Conservation (phyloP, 2,329 filamentous ascomycete species). For the Penicillium occitanis region DNA sequence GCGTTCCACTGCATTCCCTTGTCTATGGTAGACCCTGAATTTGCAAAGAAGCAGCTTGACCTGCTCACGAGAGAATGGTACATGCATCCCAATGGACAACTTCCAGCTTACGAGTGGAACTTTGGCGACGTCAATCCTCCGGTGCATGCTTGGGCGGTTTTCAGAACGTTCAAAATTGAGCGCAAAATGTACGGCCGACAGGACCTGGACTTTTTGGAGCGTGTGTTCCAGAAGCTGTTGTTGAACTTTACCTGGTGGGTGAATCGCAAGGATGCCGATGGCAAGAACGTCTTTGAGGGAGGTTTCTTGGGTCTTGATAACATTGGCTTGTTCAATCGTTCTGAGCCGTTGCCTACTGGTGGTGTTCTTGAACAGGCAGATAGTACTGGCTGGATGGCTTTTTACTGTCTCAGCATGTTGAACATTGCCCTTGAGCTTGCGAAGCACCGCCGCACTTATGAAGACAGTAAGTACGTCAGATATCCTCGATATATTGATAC, state of each 20-base stretch:
- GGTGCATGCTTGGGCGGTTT: constrained; percentile 93
- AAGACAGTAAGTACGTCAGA: constrained; percentile 63
- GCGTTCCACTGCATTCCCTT: constrained; percentile 95
- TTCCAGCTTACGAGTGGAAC: constrained; percentile 95
- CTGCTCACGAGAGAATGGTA: constrained; percentile 97
- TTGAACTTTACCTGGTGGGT: constrained; percentile 99
- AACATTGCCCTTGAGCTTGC: constrained; percentile 94
- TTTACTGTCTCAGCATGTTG: constrained; percentile 94
- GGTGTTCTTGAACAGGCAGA: constrained; percentile 94
- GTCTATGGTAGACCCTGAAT: constrained; percentile 96
- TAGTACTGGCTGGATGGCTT: constrained; percentile 98
- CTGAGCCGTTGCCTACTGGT: constrained; percentile 88
- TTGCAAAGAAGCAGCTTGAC: constrained; percentile 96
- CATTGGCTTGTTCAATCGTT: constrained; percentile 95
- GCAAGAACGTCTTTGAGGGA: constrained; percentile 96
- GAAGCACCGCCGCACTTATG: constrained; percentile 91
- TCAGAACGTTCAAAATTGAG: constrained; percentile 97
- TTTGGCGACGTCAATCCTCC: constrained; percentile 96
- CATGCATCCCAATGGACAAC: constrained; percentile 94
- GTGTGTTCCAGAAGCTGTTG: constrained; percentile 92
- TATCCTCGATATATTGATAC: constrained; percentile 17
- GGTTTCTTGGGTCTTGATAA: constrained; percentile 96
- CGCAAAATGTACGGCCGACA: constrained; percentile 94
- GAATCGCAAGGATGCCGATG: constrained; percentile 89
- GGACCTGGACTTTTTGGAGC: constrained; percentile 91